These are phyloP conservation scores for Neonectria faginata DNA, from an alignment of 2,329 filamentous ascomycete species.

Conservation along the genomic window DNA sequence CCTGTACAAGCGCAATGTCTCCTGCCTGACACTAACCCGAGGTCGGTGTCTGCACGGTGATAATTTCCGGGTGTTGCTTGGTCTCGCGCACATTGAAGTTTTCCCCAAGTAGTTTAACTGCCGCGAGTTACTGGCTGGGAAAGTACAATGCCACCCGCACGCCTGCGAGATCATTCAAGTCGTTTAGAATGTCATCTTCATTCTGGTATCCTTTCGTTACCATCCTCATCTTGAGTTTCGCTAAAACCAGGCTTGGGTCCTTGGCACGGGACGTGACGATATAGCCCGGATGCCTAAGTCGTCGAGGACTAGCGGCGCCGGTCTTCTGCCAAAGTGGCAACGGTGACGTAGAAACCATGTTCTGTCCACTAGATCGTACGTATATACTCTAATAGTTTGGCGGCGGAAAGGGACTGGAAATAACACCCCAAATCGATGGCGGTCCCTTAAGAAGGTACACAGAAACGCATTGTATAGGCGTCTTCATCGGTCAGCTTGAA, in stretches of 20 bases:
- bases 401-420: too few species aligned
- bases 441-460: too few species aligned
- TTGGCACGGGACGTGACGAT: slow-evolving; percentile 23
- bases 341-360: too few species aligned
- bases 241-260: neutral
- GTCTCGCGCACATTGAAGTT: neutral
- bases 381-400: too few species aligned
- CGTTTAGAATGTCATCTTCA: slow-evolving; percentile 1
- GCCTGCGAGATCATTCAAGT: slow-evolving; percentile 11
- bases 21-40: too few species aligned
- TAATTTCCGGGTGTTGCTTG: too few species aligned
- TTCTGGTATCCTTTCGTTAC: slow-evolving; percentile 8
- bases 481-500: too few species aligned
- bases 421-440: too few species aligned
- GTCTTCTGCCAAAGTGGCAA: slow-evolving; percentile 2
- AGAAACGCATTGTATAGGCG: too few species aligned
- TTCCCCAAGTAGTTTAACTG: neutral
- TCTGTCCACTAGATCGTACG: too few species aligned
- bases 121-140: slow-evolving; percentile 1
- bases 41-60: neutral
- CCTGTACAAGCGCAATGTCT: too few species aligned
- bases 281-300: slow-evolving; percentile 12
- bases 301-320: slow-evolving; percentile 1
- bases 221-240: slow-evolving; percentile 2
- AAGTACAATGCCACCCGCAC: slow-evolving; percentile 22